Percentiles rank a stretch among this genome's conserved stretches.
These are phyloP conservation scores for Miscanthus lutarioriparius DNA, from an alignment of 176 grass and related monocot species.

Conservation along the genomic window DNA sequence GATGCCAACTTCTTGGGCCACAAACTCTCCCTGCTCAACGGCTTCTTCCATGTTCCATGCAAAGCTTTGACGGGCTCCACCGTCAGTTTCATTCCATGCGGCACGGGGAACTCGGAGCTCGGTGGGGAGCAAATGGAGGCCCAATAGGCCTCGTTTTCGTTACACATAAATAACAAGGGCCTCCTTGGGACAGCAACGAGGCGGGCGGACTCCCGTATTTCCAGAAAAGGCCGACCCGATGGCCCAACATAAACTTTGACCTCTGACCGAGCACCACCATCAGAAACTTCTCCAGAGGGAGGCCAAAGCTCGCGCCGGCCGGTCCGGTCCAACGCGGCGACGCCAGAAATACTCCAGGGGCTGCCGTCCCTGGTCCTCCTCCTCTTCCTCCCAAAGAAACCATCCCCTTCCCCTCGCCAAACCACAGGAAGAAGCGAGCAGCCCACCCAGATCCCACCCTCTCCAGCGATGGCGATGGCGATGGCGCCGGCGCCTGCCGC, in stretches of 20 bases:
- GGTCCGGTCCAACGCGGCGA: not conserved
- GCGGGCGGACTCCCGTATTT: not conserved
- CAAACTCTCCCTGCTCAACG: constrained; percentile 12
- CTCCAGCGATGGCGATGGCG: not conserved
- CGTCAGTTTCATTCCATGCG: not conserved
- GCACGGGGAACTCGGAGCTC: not conserved
- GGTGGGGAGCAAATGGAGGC: not conserved
- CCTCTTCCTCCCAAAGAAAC: not conserved
- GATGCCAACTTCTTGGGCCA: constrained; percentile 1
- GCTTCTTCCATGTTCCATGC: not conserved
- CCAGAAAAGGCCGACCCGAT: not conserved
- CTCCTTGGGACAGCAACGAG: not conserved
- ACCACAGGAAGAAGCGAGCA: not conserved
- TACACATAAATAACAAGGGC: not conserved
- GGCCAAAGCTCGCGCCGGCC: not conserved
- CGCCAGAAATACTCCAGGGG: not conserved
- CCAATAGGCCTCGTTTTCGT: not conserved
- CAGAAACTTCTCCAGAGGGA: not conserved
- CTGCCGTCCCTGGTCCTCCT: not conserved
- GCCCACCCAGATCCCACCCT: not conserved
- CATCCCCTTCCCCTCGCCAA: not conserved
- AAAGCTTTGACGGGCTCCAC: constrained; percentile 30
- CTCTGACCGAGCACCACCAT: not conserved
- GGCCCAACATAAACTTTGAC: not conserved
- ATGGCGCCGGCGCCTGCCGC: not conserved